Evolutionary conservation across 179 eudicot genomes (phyloP), one percentile per base, ranked within the genome.

Genomic region (Gypsophila paniculata): DNA sequence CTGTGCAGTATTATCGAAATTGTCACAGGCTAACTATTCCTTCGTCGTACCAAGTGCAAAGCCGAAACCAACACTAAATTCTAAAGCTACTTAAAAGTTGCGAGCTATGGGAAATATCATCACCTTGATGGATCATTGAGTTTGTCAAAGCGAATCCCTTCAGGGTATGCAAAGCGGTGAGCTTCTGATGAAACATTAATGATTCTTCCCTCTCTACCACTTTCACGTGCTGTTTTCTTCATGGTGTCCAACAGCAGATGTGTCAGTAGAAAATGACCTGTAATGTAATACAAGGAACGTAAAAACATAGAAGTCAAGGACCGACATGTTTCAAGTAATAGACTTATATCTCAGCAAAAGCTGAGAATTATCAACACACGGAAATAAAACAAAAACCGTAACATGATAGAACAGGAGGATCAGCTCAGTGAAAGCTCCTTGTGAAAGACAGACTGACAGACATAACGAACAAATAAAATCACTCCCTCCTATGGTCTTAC

Each of bases 201-300:
- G 58, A 93, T 87, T 80, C 98, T 87, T 60, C 96, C 98, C 71
- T 87, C 96, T 70, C 70, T 76, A 26, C 85, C 85, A 34, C 82
- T 85, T 73, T 82, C 80, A 38, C 49, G 61, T 3, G 96, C 83
- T 49, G 96, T 85, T 38, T 78, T 84, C 77, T 87, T 93, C 93
- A 93, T 89, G 70, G 81, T 86, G 68, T 93, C 93, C 75, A 93
- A 76, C 72, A 93, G 80, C 76, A 93, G 78, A 73, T 86, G 74
- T 32, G 97, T 83, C 69, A 93, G 71, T 32, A 93, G 93, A 84
- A 93, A 93, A 83, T 93, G 98, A 66, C 98, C 98, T 93, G 79
- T 67, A 82, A 74, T 34, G 29, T 51, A 17, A 25, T 15, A 23
- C 3, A 25, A 67, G 42, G 25, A 67, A 23, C 32, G 1, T 65